Evolutionary conservation across 2,329 filamentous ascomycete genomes (phyloP).

Genomic region (Penicillium sp.): DNA sequence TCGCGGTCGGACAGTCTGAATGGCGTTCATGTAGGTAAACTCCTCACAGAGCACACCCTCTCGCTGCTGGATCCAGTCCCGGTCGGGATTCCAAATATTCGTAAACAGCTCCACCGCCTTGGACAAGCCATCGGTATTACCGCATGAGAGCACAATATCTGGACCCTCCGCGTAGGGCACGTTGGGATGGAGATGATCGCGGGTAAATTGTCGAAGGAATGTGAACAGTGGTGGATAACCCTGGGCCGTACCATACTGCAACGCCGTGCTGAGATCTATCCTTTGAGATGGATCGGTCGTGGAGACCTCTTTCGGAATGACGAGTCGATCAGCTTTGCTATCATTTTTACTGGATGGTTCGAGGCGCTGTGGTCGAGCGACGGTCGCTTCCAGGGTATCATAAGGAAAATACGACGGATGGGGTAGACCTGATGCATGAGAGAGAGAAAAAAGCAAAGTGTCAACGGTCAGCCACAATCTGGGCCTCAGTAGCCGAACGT

Average conservation of each 20-base stretch:
- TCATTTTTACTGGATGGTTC: conserved; percentile 58
- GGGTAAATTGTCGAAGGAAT: conserved; percentile 73
- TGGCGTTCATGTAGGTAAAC: conserved; percentile 72
- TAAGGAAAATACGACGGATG: conserved; percentile 80
- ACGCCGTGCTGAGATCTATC: conserved; percentile 72
- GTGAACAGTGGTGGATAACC: conserved; percentile 73
- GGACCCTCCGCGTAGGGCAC: conserved; percentile 71
- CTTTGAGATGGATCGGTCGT: conserved; percentile 57
- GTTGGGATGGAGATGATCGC: conserved; percentile 70
- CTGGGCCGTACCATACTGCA: conserved; percentile 80
- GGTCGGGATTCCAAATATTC: conserved; percentile 66
- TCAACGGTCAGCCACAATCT: background rate
- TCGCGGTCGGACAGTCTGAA: conserved; percentile 60
- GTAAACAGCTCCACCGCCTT: conserved; percentile 72
- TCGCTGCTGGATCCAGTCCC: conserved; percentile 61
- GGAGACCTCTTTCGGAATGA: conserved; percentile 63
- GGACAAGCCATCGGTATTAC: conserved; percentile 76
- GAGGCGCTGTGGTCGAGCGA: conserved; percentile 69
- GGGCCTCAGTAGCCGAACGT: background rate
- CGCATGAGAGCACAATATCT: conserved; percentile 72
- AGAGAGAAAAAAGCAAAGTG: background rate
- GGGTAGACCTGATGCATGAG: conserved; percentile 58
- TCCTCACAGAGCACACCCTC: conserved; percentile 74
- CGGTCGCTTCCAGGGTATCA: conserved; percentile 79
- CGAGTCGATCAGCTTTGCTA: conserved; percentile 49